Base-by-base conservation (phyloP, 306 rosid genomes). In the Carpinus viminea region DNA sequence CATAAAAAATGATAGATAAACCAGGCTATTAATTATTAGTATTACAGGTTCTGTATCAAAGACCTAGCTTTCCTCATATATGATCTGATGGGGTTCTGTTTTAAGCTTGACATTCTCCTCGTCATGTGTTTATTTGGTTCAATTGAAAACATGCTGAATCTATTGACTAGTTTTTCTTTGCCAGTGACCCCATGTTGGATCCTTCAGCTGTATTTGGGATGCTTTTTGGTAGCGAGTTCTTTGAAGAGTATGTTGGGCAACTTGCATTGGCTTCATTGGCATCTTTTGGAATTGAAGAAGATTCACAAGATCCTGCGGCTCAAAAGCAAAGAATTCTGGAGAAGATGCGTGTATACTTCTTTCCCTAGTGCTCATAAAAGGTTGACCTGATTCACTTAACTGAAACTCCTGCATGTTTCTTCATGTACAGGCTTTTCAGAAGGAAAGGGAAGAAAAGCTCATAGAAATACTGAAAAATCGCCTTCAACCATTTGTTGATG, bases 131-230 rank as follows among this genome's bases (percentile, higher is more conserved):
- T 18, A n/a, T 47, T 77, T 55, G 57, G 34, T 20, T 43, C 12
- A 8, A 76, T 70, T 48, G 15, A 70, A 45, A 79, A 76, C 60
- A 57, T 53, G 41, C 46, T 12, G 17, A 38, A 38, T 20, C 41
- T 38, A 57, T 34, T 78, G 70, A 75, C 41, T 43, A 28, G 59
- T 26, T 80, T 70, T 55, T 11, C 52, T 10, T 78, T 78, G 62
- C 34, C 86, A 95, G 99, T 83, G 98, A 95, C 12, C 75, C 87
- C 82, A 91, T 95, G 98, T 76, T 95, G 73, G 99, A 95, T 62
- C 99, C 99, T 64, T 38, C 96, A 73, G 72, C 93, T 70, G 99
- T 95, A 74, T 95, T 95, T 73, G 99, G 99, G 68, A 95, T 95
- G 99, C 88, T 95, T 84, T 95, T 95, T 72, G 99, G 99, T 80